A percentile compares a stretch with the other conserved stretches of the same genome.
These are phyloP conservation scores for Dioscorea cayenensis DNA, from an alignment of 116 monocot genomes.

Conservation along the genomic window DNA sequence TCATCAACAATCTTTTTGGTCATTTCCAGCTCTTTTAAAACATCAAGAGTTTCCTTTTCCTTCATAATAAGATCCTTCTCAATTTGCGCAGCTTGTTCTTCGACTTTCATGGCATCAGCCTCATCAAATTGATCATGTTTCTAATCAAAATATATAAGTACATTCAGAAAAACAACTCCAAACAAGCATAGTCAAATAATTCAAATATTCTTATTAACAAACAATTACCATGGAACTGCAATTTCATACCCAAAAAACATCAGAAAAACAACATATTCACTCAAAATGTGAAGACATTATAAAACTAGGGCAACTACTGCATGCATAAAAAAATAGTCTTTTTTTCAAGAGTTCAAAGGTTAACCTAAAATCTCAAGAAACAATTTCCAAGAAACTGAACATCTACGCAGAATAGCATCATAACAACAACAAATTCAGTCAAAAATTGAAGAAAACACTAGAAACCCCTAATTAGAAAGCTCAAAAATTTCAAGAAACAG, in stretches of 20 bases:
- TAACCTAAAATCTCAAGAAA: too few species aligned
- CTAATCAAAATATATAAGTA: slow-evolving; percentile 16
- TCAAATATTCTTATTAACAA: too few species aligned
- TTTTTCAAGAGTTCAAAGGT: too few species aligned
- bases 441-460: neutral
- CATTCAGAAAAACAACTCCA: neutral
- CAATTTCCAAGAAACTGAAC: too few species aligned
- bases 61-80: slow-evolving; percentile 78
- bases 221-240: too few species aligned
- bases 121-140: slow-evolving; percentile 24
- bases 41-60: slow-evolving; percentile 70
- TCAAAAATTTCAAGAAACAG: neutral
- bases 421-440: neutral
- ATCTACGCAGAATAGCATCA: neutral
- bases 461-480: neutral
- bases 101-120: slow-evolving; percentile 20
- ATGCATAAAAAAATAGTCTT: too few species aligned
- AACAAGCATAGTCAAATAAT: neutral
- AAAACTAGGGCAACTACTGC: too few species aligned
- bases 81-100: slow-evolving; percentile 49
- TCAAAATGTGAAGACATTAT: neutral
- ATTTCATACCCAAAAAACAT: neutral
- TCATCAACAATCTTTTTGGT: slow-evolving; percentile 58
- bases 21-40: slow-evolving; percentile 71
- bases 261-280: neutral